Base-by-base conservation (phyloP, 2,329 filamentous ascomycete species). In the Hymenoscyphus fructigenus region DNA sequence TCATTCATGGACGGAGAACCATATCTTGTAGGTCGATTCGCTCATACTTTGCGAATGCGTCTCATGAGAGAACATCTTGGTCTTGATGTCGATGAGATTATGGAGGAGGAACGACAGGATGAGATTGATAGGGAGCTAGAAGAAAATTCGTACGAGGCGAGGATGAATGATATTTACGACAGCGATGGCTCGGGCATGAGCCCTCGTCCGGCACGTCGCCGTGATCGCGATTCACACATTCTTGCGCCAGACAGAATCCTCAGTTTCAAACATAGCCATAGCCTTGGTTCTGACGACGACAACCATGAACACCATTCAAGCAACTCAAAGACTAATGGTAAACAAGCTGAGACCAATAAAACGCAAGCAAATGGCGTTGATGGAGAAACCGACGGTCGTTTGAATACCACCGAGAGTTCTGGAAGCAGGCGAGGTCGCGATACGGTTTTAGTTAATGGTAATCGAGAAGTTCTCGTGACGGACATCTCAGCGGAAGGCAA, bases 61-160 rank as follows among this genome's bases (percentile, higher is more conserved):
- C 82, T 98, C 59, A 98, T 98, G 95, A 87, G 94, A 68, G 95
- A 99, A 78, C 95, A 99, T 79, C 82, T 99, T 34, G 95, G 95
- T n/a, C 82, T 98, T 47, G 93, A 98, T 74, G 92, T 97, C 3
- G 95, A 99, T 76, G 91, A 92, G 73, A 89, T 97, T 66, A 87
- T 91, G 74, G 92, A 95, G 74, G 87, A 94, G 67, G 89, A 93
- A 70, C 84, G 89, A 60, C 84, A 86, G 70, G 85, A 86, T 32
- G 89, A 93, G 71, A 77, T 87, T 59, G 88, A 90, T 70, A 80
- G 83, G 15, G 82, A 79, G 66, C 71, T 75, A 56, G 76, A 83
- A 60, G 77, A 80, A 32, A 75, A 79, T 26, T 53, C 47, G 20
- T 88, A 84, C 69, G 82, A 85, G 72, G 77, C 79, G 3, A 84